These are phyloP conservation scores for Berberis vulgaris DNA, from an alignment of 164 flowering plant genomes.

Conservation along the genomic window DNA sequence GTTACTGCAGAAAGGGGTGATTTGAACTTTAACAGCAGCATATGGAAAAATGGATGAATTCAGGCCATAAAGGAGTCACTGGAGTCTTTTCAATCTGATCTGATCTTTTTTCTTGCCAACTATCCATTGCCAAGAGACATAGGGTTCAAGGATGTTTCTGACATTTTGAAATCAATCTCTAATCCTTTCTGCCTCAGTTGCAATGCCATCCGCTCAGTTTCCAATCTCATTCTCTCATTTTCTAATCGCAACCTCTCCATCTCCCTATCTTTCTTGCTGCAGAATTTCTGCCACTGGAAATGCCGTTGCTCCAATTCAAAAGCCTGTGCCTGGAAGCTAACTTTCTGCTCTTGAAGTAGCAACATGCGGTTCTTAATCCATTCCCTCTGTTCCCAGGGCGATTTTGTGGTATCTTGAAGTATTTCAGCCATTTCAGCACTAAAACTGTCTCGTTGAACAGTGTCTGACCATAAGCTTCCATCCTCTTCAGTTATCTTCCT, in stretches of 20 bases:
- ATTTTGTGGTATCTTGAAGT: constrained; percentile 29
- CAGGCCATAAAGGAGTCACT: too few relatives aligned
- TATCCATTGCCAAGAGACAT: too few relatives aligned
- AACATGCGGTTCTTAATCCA: constrained; percentile 33
- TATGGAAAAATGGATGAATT: too few relatives aligned
- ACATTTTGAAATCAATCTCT: constrained; percentile 17
- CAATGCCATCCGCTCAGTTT: constrained; percentile 53
- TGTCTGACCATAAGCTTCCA: constrained; percentile 14
- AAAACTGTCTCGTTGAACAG: constrained; percentile 17
- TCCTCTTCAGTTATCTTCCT: too few relatives aligned
- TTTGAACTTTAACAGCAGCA: too few relatives aligned
- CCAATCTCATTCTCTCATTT: constrained; percentile 70
- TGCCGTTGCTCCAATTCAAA: constrained; percentile 66
- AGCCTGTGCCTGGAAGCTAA: constrained; percentile 44
- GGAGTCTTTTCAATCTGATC: too few relatives aligned
- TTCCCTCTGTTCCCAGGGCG: constrained; percentile 35
- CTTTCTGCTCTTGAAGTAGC: constrained; percentile 54
- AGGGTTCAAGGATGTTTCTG: too few relatives aligned
- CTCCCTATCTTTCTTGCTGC: constrained; percentile 55
- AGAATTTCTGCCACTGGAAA: constrained; percentile 57
- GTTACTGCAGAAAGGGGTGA: too few relatives aligned
- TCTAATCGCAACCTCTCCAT: constrained; percentile 55
- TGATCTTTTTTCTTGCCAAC: too few relatives aligned
- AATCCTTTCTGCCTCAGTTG: constrained; percentile 54
- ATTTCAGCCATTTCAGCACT: constrained; percentile 34